These are phyloP conservation scores for Clonostachys sp. DNA, from an alignment of 2,329 filamentous ascomycete species.

Conservation along the genomic window DNA sequence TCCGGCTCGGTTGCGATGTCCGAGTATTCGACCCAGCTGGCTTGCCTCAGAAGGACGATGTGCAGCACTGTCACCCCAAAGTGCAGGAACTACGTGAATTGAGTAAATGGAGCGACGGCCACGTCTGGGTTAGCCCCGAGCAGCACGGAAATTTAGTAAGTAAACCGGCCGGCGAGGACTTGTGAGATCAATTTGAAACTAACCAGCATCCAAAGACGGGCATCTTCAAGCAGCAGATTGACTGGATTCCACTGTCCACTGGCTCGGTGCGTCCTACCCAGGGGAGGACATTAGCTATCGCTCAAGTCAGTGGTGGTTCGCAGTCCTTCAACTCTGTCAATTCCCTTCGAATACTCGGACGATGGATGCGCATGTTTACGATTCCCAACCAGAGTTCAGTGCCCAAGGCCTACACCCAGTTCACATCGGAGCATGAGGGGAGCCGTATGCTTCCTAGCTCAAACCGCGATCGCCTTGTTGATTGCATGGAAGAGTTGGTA, in stretches of 20 bases:
- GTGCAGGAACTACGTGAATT: conserved; percentile 59
- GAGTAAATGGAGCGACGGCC: conserved; percentile 61
- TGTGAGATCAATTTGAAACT: not conserved
- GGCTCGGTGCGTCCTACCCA: conserved; percentile 62
- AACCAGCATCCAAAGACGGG: conserved; percentile 36
- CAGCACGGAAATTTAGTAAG: conserved; percentile 59
- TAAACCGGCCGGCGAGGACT: not conserved
- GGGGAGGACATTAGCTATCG: conserved; percentile 57
- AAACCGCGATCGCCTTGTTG: conserved; percentile 56
- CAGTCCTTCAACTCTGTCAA: conserved; percentile 68
- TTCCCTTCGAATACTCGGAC: conserved; percentile 57
- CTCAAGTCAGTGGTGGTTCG: conserved; percentile 59
- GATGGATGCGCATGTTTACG: conserved; percentile 67
- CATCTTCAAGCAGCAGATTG: conserved; percentile 67
- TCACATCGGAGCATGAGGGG: conserved; percentile 41
- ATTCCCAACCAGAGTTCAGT: conserved; percentile 64
- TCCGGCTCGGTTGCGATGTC: conserved; percentile 62
- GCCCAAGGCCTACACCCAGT: conserved; percentile 59
- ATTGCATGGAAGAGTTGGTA: conserved; percentile 68
- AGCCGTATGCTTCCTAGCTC: conserved; percentile 48
- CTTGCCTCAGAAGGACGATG: conserved; percentile 60
- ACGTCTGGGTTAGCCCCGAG: conserved; percentile 62
- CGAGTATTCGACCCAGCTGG: conserved; percentile 54
- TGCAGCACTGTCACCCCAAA: conserved; percentile 50
- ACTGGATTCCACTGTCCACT: conserved; percentile 61